Evolutionary conservation across 257 asterid genomes (phyloP), one percentile per base, ranked within the genome.

Genomic region (Fraxinus americana): DNA sequence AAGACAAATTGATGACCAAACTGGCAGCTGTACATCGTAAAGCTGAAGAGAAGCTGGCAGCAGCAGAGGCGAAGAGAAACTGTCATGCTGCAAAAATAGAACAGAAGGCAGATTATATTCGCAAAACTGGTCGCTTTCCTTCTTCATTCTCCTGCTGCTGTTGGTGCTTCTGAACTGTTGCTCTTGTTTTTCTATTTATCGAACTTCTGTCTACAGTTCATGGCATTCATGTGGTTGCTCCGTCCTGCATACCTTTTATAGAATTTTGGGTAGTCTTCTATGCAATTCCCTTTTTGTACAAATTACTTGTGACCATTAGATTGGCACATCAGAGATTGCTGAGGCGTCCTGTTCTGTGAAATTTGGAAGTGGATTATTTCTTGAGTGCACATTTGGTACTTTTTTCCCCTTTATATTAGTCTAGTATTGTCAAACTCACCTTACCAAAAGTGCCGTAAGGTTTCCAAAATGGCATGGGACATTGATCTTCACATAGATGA

Each of bases 121-220:
- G 96, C 78, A 94, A 86, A 81, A 90, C 97, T 0, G 99, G 99
- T 30, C 94, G 94, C 69, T 83, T 93, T 61, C 99, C 98, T 23
- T 86, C 96, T 0, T 84, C 91, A 7, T 59, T 59, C 29, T 59
- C 29, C 13, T 59, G 67, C 67, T 4, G 32, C 67, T n/a, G 4
- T 59, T 59, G 67, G 67, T 59, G 67, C 14, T 59, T 59, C 67
- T 59, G 67, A 59, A n/a, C 67, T 0, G 4, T 59, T n/a, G 30
- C 66, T 59, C 5, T n/a, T 59, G 30, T 23, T 21, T 59, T 59
- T 59, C 29, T 59, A 8, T 23, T 21, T 21, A 21, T 59, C 67
- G 10, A 59, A 59, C 12, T 7, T 23, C 13, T 19, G 14, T 59
- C 67, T 16, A 59, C 8, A 21, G 67, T 21, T 48, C 59, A 48